phyloP scores from a whole-genome alignment of 2,329 filamentous ascomycete genomes.

The Cladosporium sp. region DNA sequence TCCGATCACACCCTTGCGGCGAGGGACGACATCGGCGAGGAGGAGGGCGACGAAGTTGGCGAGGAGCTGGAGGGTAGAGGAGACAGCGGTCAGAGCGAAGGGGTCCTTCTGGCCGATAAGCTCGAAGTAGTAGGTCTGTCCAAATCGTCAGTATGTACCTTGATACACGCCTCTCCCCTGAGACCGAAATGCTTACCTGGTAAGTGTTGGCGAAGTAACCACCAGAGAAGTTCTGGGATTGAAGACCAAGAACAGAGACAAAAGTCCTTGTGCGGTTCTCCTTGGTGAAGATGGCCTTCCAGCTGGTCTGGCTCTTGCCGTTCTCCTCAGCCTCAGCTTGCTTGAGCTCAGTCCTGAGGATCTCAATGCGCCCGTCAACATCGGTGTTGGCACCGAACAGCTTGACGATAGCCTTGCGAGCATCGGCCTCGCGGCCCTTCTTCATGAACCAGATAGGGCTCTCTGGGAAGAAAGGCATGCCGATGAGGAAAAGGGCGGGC shows the following conservation, averaged over 20 bases:
- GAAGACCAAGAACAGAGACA: conserved; percentile 30
- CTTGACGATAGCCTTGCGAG: conserved; percentile 45
- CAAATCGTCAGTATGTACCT: background rate
- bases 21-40: conserved; percentile 27
- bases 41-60: conserved; percentile 28
- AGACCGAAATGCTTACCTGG: too few relatives aligned
- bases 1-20: conserved; percentile 28
- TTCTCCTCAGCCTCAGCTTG: conserved; percentile 25
- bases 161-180: too few relatives aligned
- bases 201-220: conserved; percentile 28
- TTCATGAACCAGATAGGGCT: conserved; percentile 84
- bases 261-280: conserved; percentile 29
- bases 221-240: conserved; percentile 29
- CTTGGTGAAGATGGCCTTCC: conserved; percentile 30
- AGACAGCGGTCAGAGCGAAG: conserved; percentile 28
- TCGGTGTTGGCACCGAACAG: conserved; percentile 26
- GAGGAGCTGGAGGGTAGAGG: conserved; percentile 27
- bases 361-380: conserved; percentile 25
- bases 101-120: conserved; percentile 28
- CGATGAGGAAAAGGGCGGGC: conserved; percentile 26
- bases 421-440: conserved; percentile 61
- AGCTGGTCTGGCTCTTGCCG: conserved; percentile 30
- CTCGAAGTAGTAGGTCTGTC: conserved; percentile 27
- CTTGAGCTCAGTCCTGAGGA: conserved; percentile 26
- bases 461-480: conserved; percentile 65